Base-by-base conservation (phyloP, 441 rosid genomes). In the Cnidoscolus chayamansa region DNA sequence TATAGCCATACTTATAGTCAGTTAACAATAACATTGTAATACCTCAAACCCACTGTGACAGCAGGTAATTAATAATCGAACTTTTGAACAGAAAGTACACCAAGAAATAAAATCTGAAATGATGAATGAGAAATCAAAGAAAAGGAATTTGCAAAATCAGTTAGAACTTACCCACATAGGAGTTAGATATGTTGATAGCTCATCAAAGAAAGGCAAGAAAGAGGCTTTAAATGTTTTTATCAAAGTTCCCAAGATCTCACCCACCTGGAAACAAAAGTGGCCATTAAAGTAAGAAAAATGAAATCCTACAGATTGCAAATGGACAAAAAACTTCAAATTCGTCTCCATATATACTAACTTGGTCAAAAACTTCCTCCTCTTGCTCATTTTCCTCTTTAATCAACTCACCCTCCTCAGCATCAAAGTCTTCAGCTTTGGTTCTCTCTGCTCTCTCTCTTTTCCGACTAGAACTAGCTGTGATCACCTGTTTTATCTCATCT, bases 321-420 rank as follows among this genome's bases (percentile, higher is more conserved):
- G 35, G 40, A 66, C 54, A 47, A 4, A 35, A 30, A 10, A 47
- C 45, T 32, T 35, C n/a, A 60, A 60, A 49, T 7, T n/a, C 49
- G 10, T 40, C 43, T 57, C 55, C 63, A 59, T 59, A 16, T 68
- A 72, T 16, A 74, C 93, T 80, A 70, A 96, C 99, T 84, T 96
- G 99, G 77, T 96, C 99, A 83, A 96, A 93, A 78, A 96, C 97
- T 81, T 96, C 99, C 81, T 96, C 99, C 86, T 96, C 99, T 75
- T 89, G 97, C 78, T 93, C 99, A 86, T 96, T 96, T 83, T 93
- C 99, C 85, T 96, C 99, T 86, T 83, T 93, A 71, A 96, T 88
- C 85, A 96, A 85, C 82, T 96, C 98, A 25, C 90, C 86, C 81
- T 96, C 99, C 88, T 96, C 99, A 13, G 93, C 96, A 79, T 96